Conservation (phyloP, 371 early-diverging fungal species). For the Nematocida sp. region DNA sequence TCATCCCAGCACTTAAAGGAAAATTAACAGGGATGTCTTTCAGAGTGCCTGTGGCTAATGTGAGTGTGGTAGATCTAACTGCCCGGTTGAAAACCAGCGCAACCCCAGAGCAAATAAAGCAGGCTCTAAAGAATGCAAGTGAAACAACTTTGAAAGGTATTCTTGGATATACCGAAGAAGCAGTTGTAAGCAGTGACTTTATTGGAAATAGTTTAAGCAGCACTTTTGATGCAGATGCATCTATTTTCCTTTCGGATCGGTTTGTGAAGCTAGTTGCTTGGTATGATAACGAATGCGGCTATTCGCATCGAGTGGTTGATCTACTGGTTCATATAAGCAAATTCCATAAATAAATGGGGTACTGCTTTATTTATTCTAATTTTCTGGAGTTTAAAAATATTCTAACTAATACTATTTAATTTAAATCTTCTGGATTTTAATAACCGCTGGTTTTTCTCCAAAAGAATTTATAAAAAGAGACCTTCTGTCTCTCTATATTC, state of each 20-base stretch:
- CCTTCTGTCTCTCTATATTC: too few species aligned
- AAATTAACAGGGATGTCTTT: conserved; percentile 91
- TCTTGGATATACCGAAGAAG: conserved; percentile 87
- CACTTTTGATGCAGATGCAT: conserved; percentile 92
- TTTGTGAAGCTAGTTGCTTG: conserved; percentile 96
- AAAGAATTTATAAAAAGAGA: background rate
- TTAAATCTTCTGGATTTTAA: background rate
- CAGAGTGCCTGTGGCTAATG: conserved; percentile 92
- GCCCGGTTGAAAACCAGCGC: conserved; percentile 82
- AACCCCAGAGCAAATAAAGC: conserved; percentile 67
- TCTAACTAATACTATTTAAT: background rate
- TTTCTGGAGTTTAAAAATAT: background rate
- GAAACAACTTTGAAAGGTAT: conserved; percentile 81
- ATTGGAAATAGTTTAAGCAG: conserved; percentile 81
- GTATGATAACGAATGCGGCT: conserved; percentile 81
- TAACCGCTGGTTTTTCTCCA: background rate
- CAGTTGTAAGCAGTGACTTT: conserved; percentile 93
- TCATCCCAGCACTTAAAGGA: conserved; percentile 88
- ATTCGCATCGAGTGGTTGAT: conserved; percentile 77
- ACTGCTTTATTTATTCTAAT: background rate
- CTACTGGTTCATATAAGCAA: conserved; percentile 45
- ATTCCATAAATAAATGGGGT: conserved; percentile 15
- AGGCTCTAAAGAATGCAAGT: conserved; percentile 71
- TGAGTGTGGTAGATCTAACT: conserved; percentile 94
- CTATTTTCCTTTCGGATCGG: conserved; percentile 85